These are phyloP conservation scores for Rhodotorula sphaerocarpa DNA, from an alignment of 768 basidiomycete genomes.

Conservation along the genomic window DNA sequence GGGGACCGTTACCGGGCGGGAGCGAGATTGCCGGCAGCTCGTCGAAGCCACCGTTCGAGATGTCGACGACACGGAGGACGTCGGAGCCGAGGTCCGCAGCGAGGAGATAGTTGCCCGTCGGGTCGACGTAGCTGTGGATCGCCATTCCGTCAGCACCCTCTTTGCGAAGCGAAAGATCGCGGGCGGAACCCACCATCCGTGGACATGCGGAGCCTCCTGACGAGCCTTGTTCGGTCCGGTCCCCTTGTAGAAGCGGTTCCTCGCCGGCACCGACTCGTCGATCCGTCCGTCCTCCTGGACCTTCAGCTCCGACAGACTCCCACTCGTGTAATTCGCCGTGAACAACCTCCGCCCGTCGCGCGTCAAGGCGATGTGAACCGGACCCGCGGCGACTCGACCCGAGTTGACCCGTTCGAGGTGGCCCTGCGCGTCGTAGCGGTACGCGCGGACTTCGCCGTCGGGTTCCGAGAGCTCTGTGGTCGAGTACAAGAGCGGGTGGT, in stretches of 20 bases:
- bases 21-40: neutral
- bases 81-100: constrained; percentile 28
- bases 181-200: constrained; percentile 16
- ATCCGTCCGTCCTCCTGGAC: constrained; percentile 17
- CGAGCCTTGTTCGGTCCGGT: constrained; percentile 20
- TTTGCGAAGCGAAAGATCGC: neutral
- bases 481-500: constrained; percentile 14
- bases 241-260: constrained; percentile 9
- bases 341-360: neutral
- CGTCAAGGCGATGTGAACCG: constrained; percentile 16
- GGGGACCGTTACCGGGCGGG: constrained; percentile 16
- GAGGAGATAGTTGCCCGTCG: constrained; percentile 20
- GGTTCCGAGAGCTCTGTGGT: constrained; percentile 28
- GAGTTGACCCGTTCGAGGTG: neutral
- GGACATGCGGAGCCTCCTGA: constrained; percentile 29
- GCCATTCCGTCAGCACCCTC: too few species aligned
- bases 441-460: constrained; percentile 8
- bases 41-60: neutral
- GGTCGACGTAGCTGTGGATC: constrained; percentile 20
- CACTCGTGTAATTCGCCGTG: constrained; percentile 25
- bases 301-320: neutral
- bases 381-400: constrained; percentile 4
- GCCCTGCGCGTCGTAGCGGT: neutral
- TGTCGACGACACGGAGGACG: constrained; percentile 8
- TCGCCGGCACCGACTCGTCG: neutral